phyloP scores from a whole-genome alignment of 164 flowering plant species.

The Liquidambar formosana region DNA sequence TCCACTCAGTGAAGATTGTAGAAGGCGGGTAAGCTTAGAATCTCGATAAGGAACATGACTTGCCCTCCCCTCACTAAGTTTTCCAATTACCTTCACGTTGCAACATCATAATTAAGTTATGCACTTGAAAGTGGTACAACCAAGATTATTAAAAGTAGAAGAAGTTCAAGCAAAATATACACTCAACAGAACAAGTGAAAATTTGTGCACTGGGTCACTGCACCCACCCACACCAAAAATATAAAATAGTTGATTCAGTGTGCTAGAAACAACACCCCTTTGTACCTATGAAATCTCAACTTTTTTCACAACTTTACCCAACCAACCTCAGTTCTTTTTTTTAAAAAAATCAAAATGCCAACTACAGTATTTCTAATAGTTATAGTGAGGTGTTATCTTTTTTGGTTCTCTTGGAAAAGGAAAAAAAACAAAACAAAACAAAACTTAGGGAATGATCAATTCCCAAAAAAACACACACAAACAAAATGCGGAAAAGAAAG shows the following conservation, averaged over 20 bases:
- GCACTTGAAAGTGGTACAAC: not conserved
- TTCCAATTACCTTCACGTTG: slow-evolving; percentile 85
- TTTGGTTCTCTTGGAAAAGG: not conserved
- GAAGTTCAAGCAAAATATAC: not conserved
- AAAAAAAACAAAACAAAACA: too few relatives aligned
- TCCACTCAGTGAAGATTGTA: slow-evolving; percentile 96
- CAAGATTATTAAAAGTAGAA: not conserved
- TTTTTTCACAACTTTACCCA: not conserved
- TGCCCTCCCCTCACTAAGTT: slow-evolving; percentile 94
- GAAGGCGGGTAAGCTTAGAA: slow-evolving; percentile 96
- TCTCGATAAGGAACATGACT: slow-evolving; percentile 98
- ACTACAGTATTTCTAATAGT: not conserved
- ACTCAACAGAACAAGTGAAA: not conserved
- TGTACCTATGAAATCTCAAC: not conserved
- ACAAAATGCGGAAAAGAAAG: not conserved
- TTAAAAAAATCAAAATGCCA: not conserved
- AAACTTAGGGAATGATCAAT: not conserved
- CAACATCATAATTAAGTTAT: slow-evolving; percentile 19
- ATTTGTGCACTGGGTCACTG: not conserved
- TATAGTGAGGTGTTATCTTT: not conserved
- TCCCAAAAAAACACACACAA: not conserved
- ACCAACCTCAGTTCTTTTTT: not conserved
- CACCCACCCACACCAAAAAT: not conserved
- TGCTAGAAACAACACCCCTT: not conserved
- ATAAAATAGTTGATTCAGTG: not conserved